Percentiles rank a stretch among this genome's conserved stretches.
phyloP scores from a whole-genome alignment of 495 filamentous ascomycete genomes.

The Xylaria curta region DNA sequence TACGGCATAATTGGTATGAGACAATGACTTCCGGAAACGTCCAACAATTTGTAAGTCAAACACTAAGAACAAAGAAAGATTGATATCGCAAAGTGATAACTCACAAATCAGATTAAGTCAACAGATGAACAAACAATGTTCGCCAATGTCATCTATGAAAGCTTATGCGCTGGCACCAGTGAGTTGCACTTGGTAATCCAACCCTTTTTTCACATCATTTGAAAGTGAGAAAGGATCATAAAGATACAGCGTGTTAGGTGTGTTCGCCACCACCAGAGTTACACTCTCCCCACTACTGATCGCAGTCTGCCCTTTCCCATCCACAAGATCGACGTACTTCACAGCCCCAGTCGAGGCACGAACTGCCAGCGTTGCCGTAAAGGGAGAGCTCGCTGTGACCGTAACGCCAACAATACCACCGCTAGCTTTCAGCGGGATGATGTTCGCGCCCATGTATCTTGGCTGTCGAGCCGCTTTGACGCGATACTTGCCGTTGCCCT shows the following conservation, averaged over 20 bases:
- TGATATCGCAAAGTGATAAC: background rate
- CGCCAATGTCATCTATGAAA: background rate
- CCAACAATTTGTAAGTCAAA: background rate
- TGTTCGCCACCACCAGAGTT: conserved; percentile 51
- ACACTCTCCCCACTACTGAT: conserved; percentile 37
- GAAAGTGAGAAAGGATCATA: conserved; percentile 53
- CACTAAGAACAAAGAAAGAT: background rate
- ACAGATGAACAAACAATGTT: background rate
- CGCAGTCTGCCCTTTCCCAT: conserved; percentile 35
- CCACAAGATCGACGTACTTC: conserved; percentile 39
- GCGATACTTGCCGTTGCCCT: conserved; percentile 43
- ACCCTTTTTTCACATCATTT: conserved; percentile 44
- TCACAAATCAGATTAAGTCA: background rate
- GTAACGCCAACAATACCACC: background rate
- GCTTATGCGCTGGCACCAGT: conserved; percentile 37
- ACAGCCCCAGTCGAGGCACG: conserved; percentile 39
- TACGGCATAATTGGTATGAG: background rate
- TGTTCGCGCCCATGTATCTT: conserved; percentile 55
- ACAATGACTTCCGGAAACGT: conserved; percentile 25
- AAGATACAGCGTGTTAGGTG: conserved; percentile 43
- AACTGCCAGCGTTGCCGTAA: conserved; percentile 45
- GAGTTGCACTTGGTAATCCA: conserved; percentile 49
- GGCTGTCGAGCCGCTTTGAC: conserved; percentile 49
- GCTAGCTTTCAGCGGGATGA: conserved; percentile 41
- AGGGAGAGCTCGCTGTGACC: conserved; percentile 39